phyloP scores from a whole-genome alignment of 495 filamentous ascomycete species.

The Sporormia fimetaria region DNA sequence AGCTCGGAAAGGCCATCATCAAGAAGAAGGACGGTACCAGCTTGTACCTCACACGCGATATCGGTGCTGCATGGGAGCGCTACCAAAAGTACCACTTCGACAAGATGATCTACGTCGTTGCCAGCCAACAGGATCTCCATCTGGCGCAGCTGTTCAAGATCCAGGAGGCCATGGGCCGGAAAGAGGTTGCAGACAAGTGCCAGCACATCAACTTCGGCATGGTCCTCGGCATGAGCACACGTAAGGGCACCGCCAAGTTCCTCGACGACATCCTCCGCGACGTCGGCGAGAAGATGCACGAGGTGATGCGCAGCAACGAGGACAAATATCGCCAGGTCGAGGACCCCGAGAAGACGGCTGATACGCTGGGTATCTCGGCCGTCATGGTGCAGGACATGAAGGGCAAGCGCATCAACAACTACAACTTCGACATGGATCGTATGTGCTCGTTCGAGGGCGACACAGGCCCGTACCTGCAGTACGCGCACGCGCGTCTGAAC shows the following conservation, averaged over 20 bases:
- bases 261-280: slow-evolving; percentile 56
- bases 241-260: slow-evolving; percentile 60
- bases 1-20: slow-evolving; percentile 57
- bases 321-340: slow-evolving; percentile 54
- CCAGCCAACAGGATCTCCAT: slow-evolving; percentile 60
- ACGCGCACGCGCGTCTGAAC: slow-evolving; percentile 55
- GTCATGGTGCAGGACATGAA: slow-evolving; percentile 66
- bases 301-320: slow-evolving; percentile 55
- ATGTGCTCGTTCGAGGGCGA: slow-evolving; percentile 63
- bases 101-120: slow-evolving; percentile 68
- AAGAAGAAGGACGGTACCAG: slow-evolving; percentile 58
- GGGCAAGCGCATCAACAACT: slow-evolving; percentile 56
- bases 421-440: slow-evolving; percentile 55
- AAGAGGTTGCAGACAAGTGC: slow-evolving; percentile 49
- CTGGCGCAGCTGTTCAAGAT: slow-evolving; percentile 62
- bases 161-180: slow-evolving; percentile 53
- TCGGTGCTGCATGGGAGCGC: slow-evolving; percentile 54
- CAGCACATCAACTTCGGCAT: slow-evolving; percentile 67
- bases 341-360: slow-evolving; percentile 44
- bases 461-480: slow-evolving; percentile 60
- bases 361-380: slow-evolving; percentile 50
- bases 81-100: slow-evolving; percentile 55
- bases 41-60: slow-evolving; percentile 61
- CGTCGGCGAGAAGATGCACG: slow-evolving; percentile 59
- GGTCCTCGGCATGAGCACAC: slow-evolving; percentile 58